Conservation (phyloP, 208 protist genomes). For the Polymyxa betae region DNA sequence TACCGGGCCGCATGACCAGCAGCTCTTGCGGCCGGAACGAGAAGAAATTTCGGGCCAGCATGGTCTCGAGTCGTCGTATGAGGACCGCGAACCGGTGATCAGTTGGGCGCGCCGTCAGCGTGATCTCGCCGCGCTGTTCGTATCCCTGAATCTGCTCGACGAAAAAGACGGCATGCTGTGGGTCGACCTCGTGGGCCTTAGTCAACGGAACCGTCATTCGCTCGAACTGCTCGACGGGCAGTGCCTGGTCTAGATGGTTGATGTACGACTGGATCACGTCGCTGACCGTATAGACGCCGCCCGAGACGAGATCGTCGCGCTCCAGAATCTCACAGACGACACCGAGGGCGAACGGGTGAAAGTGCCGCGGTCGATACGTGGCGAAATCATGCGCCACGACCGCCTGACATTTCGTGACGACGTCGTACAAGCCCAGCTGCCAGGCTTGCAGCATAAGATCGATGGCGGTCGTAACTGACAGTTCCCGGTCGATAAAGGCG, state of each 20-base stretch:
- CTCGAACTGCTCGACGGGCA: conserved; percentile 9
- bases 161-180: conserved; percentile 43
- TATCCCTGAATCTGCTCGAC: conserved; percentile 43
- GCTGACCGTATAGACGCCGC: conserved; percentile 47
- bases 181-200: background rate
- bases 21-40: conserved; percentile 44
- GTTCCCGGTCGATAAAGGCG: background rate
- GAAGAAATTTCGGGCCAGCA: conserved; percentile 48
- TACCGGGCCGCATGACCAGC: background rate
- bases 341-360: background rate
- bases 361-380: background rate
- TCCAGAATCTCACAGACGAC: conserved; percentile 36
- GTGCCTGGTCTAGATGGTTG: background rate
- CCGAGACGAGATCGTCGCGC: background rate
- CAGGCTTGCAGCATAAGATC: background rate
- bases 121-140: background rate
- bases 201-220: conserved; percentile 34
- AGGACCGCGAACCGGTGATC: conserved; percentile 16
- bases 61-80: conserved; percentile 14
- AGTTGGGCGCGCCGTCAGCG: background rate
- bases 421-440: background rate
- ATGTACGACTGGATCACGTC: conserved; percentile 36
- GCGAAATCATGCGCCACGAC: conserved; percentile 25
- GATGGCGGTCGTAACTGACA: background rate
- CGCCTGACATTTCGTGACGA: background rate